Evolutionary conservation across 805 yeast genomes (phyloP).

Genomic region (Suhomyces canberraensis): DNA sequence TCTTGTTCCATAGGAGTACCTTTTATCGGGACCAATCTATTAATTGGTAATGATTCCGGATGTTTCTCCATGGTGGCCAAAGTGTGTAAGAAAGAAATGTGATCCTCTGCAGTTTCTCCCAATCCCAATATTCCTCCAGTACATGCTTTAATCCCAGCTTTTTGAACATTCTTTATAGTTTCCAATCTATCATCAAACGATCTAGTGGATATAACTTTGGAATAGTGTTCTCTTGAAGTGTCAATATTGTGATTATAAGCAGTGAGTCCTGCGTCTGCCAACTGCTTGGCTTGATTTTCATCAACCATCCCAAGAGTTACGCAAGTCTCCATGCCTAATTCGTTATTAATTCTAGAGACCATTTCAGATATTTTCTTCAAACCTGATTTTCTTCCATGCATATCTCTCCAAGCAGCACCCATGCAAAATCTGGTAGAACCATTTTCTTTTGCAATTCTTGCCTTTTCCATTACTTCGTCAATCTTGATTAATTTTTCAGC

Average conservation of each 20-base stretch:
- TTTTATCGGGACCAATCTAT: conserved; percentile 70
- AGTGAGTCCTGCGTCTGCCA: conserved; percentile 70
- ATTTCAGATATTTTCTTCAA: conserved; percentile 59
- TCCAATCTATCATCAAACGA: conserved; percentile 66
- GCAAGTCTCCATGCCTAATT: conserved; percentile 70
- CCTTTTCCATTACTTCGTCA: conserved; percentile 63
- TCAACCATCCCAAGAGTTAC: conserved; percentile 79
- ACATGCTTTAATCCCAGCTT: conserved; percentile 65
- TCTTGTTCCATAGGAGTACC: conserved; percentile 75
- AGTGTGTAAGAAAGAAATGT: conserved; percentile 63
- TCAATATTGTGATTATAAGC: conserved; percentile 82
- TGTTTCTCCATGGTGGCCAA: conserved; percentile 66
- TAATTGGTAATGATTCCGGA: conserved; percentile 81
- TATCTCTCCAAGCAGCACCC: conserved; percentile 89
- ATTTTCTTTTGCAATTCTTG: conserved; percentile 60
- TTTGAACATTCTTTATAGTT: conserved; percentile 62
- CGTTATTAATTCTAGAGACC: conserved; percentile 58
- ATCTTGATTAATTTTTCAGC: conserved; percentile 62
- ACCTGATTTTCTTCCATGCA: conserved; percentile 72
- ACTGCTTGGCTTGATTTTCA: conserved; percentile 55
- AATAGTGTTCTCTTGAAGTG: conserved; percentile 74
- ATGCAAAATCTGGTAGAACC: conserved; percentile 79
- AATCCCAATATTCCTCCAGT: conserved; percentile 79
- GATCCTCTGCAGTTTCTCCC: conserved; percentile 73
- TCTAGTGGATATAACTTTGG: conserved; percentile 68